phyloP scores from a whole-genome alignment of 2,329 filamentous ascomycete genomes.

The Aspergillus neoniger region DNA sequence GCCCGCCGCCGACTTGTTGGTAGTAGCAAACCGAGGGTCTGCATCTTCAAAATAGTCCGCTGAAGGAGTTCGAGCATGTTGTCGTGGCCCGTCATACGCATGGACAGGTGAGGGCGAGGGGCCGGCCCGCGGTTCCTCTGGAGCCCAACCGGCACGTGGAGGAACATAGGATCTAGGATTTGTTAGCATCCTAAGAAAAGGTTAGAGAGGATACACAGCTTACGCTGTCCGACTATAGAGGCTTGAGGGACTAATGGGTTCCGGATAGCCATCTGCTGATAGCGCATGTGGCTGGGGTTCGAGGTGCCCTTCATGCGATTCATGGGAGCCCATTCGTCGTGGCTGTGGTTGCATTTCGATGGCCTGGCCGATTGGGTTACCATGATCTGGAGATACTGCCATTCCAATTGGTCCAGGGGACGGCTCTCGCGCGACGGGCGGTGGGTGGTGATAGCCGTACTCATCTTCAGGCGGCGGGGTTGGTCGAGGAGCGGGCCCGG shows the following conservation, averaged over 20 bases:
- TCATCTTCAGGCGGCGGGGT: constrained; percentile 30
- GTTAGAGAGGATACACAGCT: constrained; percentile 39
- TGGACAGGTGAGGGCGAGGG: constrained; percentile 23
- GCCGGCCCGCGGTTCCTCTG: constrained; percentile 17
- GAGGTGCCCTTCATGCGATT: constrained; percentile 38
- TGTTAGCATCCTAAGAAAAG: constrained; percentile 18
- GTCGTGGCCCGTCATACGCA: constrained; percentile 23
- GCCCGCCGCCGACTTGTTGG: constrained; percentile 31
- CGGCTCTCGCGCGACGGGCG: constrained; percentile 29
- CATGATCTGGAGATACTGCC: constrained; percentile 39
- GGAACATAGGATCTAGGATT: constrained; percentile 42
- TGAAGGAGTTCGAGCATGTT: constrained; percentile 41
- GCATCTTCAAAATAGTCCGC: constrained; percentile 85
- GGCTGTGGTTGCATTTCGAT: constrained; percentile 78
- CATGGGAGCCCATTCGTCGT: constrained; percentile 41
- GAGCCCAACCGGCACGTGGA: constrained; percentile 48
- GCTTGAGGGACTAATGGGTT: constrained; percentile 64
- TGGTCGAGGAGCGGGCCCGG: constrained; percentile 32
- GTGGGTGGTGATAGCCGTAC: constrained; percentile 30
- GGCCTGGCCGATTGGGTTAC: constrained; percentile 59
- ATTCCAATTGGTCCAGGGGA: constrained; percentile 39
- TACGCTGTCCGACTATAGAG: constrained; percentile 74
- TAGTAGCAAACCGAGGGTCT: constrained; percentile 74
- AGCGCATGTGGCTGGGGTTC: constrained; percentile 28
- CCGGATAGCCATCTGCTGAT: constrained; percentile 28